A percentile compares a stretch with the other conserved stretches of the same genome.
phyloP scores from a whole-genome alignment of 176 grass and related monocot genomes.

The Phyllostachys edulis region DNA sequence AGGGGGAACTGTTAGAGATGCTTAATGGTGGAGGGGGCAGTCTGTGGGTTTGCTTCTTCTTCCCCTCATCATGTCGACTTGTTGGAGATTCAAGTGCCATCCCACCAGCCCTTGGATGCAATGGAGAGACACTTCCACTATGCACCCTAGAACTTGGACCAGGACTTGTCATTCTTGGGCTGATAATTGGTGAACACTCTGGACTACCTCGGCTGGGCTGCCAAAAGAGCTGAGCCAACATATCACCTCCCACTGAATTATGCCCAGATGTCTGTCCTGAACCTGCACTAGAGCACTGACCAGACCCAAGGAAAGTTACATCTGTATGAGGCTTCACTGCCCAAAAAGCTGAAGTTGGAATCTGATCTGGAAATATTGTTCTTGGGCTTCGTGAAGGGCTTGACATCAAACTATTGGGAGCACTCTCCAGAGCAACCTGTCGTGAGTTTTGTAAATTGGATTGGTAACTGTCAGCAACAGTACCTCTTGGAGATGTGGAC shows the following conservation, averaged over 20 bases:
- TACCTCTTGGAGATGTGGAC: constrained; percentile 58
- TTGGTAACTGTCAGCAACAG: constrained; percentile 51
- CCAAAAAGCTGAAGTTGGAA: constrained; percentile 87
- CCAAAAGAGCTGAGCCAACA: constrained; percentile 86
- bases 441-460: constrained; percentile 57
- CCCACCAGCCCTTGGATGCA: constrained; percentile 88
- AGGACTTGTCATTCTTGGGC: constrained; percentile 93
- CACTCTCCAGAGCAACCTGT: constrained; percentile 67
- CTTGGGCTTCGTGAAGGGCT: constrained; percentile 89
- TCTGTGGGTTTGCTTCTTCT: constrained; percentile 89
- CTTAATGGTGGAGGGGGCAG: constrained; percentile 92
- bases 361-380: constrained; percentile 79
- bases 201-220: constrained; percentile 87
- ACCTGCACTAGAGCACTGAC: constrained; percentile 96
- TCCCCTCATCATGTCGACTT: constrained; percentile 60
- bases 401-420: constrained; percentile 93
- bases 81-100: constrained; percentile 84
- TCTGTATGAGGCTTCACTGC: constrained; percentile 72
- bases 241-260: constrained; percentile 97
- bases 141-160: constrained; percentile 97
- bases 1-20: constrained; percentile 64
- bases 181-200: constrained; percentile 90
- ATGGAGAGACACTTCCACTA: constrained; percentile 85
- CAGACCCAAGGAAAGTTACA: constrained; percentile 85
- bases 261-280: constrained; percentile 97